A percentile compares a stretch with the other conserved stretches of the same genome.
Conservation (phyloP, 2,329 filamentous ascomycete species). For the Falciphora oryzae region DNA sequence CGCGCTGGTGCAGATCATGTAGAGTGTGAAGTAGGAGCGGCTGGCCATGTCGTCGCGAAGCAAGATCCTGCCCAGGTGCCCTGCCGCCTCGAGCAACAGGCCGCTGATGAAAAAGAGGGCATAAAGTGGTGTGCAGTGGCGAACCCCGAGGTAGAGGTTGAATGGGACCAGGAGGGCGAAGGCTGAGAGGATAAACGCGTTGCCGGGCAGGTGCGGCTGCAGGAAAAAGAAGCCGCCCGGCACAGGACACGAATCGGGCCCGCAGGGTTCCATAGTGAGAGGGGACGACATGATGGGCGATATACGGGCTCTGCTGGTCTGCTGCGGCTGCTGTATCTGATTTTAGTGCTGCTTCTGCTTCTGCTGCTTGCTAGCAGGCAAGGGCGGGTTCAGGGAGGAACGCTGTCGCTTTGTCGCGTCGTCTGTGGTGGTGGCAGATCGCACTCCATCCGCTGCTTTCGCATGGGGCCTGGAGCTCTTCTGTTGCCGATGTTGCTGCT, state of each 20-base stretch:
- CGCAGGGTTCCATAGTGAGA: conserved; percentile 11
- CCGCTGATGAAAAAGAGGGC: conserved; percentile 11
- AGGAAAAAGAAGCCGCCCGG: conserved; percentile 32
- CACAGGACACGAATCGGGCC: conserved; percentile 25
- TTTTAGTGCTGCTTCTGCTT: background rate
- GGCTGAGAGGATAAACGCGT: conserved; percentile 32
- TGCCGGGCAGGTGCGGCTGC: conserved; percentile 31
- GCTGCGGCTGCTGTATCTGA: background rate
- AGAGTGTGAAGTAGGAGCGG: conserved; percentile 32
- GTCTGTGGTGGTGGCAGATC: background rate
- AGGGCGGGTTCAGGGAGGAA: background rate
- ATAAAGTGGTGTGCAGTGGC: conserved; percentile 22
- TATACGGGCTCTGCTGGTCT: background rate
- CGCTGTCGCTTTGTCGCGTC: background rate
- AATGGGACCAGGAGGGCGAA: conserved; percentile 35
- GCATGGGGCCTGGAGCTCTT: background rate
- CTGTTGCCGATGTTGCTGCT: no score
- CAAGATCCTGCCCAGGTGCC: conserved; percentile 15
- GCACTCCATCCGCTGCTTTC: background rate
- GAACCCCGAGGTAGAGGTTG: conserved; percentile 31
- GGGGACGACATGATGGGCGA: conserved; percentile 3
- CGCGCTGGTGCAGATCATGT: conserved; percentile 39
- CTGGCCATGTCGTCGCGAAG: conserved; percentile 13
- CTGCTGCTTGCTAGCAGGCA: background rate
- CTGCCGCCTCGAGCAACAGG: conserved; percentile 14